These are phyloP conservation scores for Achaetomium macrosporum DNA, from an alignment of 2,329 filamentous ascomycete genomes.

Conservation along the genomic window DNA sequence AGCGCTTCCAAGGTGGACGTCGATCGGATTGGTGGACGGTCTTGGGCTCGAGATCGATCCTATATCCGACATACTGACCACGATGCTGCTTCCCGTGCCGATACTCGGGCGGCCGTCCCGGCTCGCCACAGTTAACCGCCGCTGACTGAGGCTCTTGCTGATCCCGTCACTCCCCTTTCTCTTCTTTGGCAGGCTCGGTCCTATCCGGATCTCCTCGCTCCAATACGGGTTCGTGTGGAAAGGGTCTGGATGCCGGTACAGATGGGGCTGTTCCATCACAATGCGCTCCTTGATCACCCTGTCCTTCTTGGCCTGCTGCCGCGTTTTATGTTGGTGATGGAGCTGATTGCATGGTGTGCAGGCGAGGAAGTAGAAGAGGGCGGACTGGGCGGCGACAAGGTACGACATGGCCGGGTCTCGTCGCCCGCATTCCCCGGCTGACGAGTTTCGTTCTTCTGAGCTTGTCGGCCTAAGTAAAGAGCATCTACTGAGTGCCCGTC, in stretches of 20 bases:
- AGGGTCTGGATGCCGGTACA: conserved; percentile 73
- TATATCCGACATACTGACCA: conserved; percentile 28
- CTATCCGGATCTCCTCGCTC: conserved; percentile 78
- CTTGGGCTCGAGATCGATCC: conserved; percentile 21
- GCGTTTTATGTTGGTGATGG: conserved; percentile 62
- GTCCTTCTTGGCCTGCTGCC: conserved; percentile 63
- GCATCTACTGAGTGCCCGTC: conserved; percentile 2
- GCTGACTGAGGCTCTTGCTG: conserved; percentile 53
- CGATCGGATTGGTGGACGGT: conserved; percentile 27
- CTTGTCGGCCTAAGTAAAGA: neutral
- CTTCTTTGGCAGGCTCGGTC: conserved; percentile 66
- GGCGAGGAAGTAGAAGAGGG: conserved; percentile 70
- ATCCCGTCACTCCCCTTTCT: conserved; percentile 36
- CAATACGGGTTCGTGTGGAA: conserved; percentile 87
- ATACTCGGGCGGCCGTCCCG: conserved; percentile 39
- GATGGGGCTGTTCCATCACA: conserved; percentile 62
- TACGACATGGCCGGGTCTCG: conserved; percentile 41
- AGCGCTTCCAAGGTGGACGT: conserved; percentile 30
- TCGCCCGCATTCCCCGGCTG: neutral
- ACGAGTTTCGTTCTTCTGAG: neutral
- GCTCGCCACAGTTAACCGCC: conserved; percentile 53
- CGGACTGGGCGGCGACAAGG: conserved; percentile 62
- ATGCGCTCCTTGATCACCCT: conserved; percentile 59
- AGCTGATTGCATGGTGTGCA: conserved; percentile 74
- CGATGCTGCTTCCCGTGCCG: conserved; percentile 34